Base-by-base conservation (phyloP, 805 yeast genomes). In the Maudiozyma bulderi region DNA sequence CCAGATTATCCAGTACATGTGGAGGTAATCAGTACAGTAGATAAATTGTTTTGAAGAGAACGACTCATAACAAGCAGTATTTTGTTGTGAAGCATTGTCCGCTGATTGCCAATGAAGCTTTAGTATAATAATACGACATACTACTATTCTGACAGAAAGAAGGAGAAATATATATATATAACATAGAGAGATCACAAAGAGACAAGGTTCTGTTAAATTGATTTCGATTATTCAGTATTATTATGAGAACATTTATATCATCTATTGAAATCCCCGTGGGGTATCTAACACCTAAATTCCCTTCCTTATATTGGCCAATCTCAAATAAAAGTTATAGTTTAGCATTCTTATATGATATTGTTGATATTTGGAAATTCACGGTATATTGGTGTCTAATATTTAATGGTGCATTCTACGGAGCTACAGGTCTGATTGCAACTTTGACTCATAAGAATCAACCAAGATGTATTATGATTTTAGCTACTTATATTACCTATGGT, bases 311-410 rank as follows among this genome's bases (percentile, higher is more conserved):
- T 58, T 83, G 89, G 85, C 95, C 95, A 0, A 55, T 78, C 13
- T 63, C 67, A 10, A 59, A 67, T 35, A 64, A 69, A 1, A 58
- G 53, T 38, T 69, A 63, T 50, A 50, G 60, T 3, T 58, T 73
- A 6, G 74, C 88, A 35, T 80, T 75, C 54, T 75, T 91, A 5
- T 91, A 86, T 67, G 77, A 80, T 57, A 68, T 81, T 1, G 54
- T 62, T 14, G 96, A 88, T 57, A 78, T 91, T 13, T 90, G 95
- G 93, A 68, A 66, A 54, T 91, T 86, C 72, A 86, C 96, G 0
- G 72, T 87, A 8, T 75, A 69, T 56, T 91, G 99, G 98, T 75
- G 84, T 11, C 57, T 91, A 44, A 81, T 89, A 8, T 68, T 86
- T 54, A 83, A 78, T 62, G 71, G 72, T 1, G 79, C 74, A 1